Evolutionary conservation across 768 basidiomycete species (phyloP).

Genomic region (Pleurotus tuber-regium): DNA sequence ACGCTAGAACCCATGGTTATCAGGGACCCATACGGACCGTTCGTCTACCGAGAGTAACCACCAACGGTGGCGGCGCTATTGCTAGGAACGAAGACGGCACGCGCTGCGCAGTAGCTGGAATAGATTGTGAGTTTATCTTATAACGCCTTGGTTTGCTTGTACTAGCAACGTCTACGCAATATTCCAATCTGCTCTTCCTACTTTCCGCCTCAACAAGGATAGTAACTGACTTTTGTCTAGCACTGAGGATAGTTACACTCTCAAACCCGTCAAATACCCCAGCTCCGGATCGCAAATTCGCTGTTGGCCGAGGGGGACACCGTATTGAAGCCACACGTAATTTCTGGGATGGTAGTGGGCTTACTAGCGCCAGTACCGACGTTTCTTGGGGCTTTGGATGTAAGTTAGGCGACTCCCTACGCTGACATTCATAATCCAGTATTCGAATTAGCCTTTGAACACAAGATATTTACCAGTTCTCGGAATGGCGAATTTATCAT

Average conservation of each 20-base stretch:
- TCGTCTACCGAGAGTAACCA: slow-evolving; percentile 56
- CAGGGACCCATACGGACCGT: slow-evolving; percentile 49
- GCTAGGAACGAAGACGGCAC: slow-evolving; percentile 65
- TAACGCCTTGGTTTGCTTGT: neutral
- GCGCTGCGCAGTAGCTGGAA: slow-evolving; percentile 73
- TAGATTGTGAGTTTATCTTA: slow-evolving; percentile 55
- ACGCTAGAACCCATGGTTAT: slow-evolving; percentile 38
- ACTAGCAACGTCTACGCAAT: too few species aligned
- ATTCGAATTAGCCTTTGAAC: slow-evolving; percentile 52
- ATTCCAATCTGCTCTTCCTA: too few species aligned
- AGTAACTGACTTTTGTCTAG: slow-evolving; percentile 28
- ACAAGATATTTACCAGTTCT: slow-evolving; percentile 79
- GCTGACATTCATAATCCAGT: neutral
- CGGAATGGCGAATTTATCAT: slow-evolving; percentile 80
- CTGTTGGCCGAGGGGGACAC: slow-evolving; percentile 57
- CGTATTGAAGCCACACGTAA: slow-evolving; percentile 74
- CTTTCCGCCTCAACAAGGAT: too few species aligned
- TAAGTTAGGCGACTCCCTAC: slow-evolving; percentile 28
- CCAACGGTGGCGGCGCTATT: slow-evolving; percentile 64
- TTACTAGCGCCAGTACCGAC: slow-evolving; percentile 78
- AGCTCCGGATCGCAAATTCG: slow-evolving; percentile 47
- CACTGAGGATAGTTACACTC: slow-evolving; percentile 58
- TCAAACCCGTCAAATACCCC: slow-evolving; percentile 41
- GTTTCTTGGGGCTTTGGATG: slow-evolving; percentile 77
- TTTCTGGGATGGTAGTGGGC: slow-evolving; percentile 73